Conservation (phyloP, 139 green algal species). For the Nannochloris sp. region DNA sequence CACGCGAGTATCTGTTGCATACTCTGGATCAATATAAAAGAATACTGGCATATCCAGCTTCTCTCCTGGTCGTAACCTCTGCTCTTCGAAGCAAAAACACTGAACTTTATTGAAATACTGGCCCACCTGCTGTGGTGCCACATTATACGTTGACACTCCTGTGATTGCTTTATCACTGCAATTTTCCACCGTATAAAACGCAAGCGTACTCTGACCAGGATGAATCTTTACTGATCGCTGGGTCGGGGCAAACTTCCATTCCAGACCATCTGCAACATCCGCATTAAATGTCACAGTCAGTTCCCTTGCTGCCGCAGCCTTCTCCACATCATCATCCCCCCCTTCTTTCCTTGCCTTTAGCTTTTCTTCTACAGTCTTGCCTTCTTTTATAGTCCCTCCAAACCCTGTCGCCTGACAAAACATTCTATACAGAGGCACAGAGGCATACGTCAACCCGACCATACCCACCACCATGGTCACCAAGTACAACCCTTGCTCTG, state of each 20-base stretch:
- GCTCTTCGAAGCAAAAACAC: slow-evolving; percentile 96
- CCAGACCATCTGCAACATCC: slow-evolving; percentile 82
- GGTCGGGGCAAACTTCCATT: slow-evolving; percentile 86
- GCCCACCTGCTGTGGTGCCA: slow-evolving; percentile 74
- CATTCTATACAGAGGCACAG: slow-evolving; percentile 84
- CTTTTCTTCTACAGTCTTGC: slow-evolving; percentile 68
- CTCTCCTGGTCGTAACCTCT: slow-evolving; percentile 76
- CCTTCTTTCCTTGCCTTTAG: slow-evolving; percentile 41
- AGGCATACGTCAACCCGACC: slow-evolving; percentile 86
- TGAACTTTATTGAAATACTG: slow-evolving; percentile 99
- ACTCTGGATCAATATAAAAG: slow-evolving; percentile 97
- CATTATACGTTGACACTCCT: slow-evolving; percentile 97
- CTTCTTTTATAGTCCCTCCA: slow-evolving; percentile 66
- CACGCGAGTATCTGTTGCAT: slow-evolving; percentile 81
- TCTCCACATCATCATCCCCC: slow-evolving; percentile 40
- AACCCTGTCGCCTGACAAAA: slow-evolving; percentile 72
- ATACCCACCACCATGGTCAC: slow-evolving; percentile 73
- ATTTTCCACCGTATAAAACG: slow-evolving; percentile 94
- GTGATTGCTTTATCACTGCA: slow-evolving; percentile 54
- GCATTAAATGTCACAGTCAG: slow-evolving; percentile 83
- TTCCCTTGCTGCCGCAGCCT: slow-evolving; percentile 48
- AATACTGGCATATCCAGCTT: slow-evolving; percentile 98
- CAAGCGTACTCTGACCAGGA: slow-evolving; percentile 89
- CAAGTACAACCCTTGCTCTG: slow-evolving; percentile 26
- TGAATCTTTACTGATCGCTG: slow-evolving; percentile 63